Base-by-base conservation (phyloP, 2,329 filamentous ascomycete species). In the Aspergillus alliaceus region DNA sequence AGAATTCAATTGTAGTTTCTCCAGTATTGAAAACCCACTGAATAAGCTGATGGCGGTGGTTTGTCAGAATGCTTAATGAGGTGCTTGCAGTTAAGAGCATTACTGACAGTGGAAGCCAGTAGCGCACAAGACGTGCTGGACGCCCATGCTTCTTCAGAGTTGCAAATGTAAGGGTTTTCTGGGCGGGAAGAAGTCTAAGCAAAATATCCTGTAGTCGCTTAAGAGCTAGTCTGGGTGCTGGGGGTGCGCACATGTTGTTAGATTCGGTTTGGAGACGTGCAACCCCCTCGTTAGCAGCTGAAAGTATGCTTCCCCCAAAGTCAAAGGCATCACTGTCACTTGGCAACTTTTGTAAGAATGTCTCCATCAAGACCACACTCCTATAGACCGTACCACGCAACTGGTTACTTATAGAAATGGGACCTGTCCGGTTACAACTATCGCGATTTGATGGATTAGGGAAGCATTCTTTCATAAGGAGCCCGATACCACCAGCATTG, bases 381-480 rank as follows among this genome's bases (percentile, higher is more conserved):
- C 88, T 86, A 63, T 90, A 88, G 20, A 97, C 86, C 11, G 90
- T 85, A 34, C 85, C 85, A 72, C 92, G 95, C 86, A 86, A 89
- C 59, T 84, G 79, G 22, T 81, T 73, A 34, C 69, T 69, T 46
- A 78, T 67, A 22, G 48, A 31, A 29, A 69, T 77, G 27, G 80
- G 79, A 53, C 80, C 76, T 32, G 76, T 72, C 54, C 80, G 75
- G 18, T 77, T 77, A 52, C 80, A 79, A 39, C 80, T 79, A 51
- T 85, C 82, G 39, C 87, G 84, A 15, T 82, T 81, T 20, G 83
- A 78, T 42, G 83, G 83, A 64, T 90, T 86, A 50, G 86, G 86
- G 48, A 97, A 78, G 2, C 90, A 92, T 70, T 96, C 91, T 54
- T 93, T 91, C 64, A 97, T 87, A 25, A 99, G 79, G 4, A 97